Evolutionary conservation across 1,139 yeast genomes (phyloP).

Genomic region (Suhomyces anneliseae): DNA sequence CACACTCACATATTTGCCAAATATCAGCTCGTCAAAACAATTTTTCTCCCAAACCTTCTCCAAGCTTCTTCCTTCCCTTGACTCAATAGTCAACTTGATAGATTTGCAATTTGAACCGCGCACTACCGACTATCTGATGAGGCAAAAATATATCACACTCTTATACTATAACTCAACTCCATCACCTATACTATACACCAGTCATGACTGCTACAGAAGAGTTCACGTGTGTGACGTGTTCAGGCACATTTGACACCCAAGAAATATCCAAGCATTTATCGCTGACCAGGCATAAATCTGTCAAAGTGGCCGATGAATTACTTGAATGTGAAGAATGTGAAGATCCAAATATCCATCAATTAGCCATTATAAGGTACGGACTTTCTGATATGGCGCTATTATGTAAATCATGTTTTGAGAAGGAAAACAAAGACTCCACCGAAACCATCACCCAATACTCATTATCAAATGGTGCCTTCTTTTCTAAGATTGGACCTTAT

Average conservation of each 20-base stretch:
- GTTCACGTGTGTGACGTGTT: conserved; percentile 36
- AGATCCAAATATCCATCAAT: conserved; percentile 54
- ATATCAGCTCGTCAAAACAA: too few species aligned
- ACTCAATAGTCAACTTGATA: neutral
- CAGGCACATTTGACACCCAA: conserved; percentile 16
- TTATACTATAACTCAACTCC: neutral
- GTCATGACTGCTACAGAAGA: conserved; percentile 1
- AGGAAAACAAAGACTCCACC: conserved; percentile 41
- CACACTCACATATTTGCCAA: too few species aligned
- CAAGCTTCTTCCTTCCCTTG: too few species aligned
- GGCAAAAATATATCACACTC: neutral
- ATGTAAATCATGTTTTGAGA: conserved; percentile 49
- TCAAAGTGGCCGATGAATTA: conserved; percentile 39
- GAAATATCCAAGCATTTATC: conserved; percentile 48
- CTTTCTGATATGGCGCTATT: conserved; percentile 54
- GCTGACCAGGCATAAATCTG: conserved; percentile 54
- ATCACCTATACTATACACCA: neutral
- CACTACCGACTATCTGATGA: neutral
- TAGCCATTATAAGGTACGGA: conserved; percentile 53
- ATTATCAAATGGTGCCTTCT: conserved; percentile 54
- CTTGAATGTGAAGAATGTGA: conserved; percentile 59
- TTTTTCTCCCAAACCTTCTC: too few species aligned
- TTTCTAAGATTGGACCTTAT: conserved; percentile 49
- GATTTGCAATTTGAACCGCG: neutral
- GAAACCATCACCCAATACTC: conserved; percentile 54